Conservation (phyloP, 345 rosid species). For the Euclidium syriacum region DNA sequence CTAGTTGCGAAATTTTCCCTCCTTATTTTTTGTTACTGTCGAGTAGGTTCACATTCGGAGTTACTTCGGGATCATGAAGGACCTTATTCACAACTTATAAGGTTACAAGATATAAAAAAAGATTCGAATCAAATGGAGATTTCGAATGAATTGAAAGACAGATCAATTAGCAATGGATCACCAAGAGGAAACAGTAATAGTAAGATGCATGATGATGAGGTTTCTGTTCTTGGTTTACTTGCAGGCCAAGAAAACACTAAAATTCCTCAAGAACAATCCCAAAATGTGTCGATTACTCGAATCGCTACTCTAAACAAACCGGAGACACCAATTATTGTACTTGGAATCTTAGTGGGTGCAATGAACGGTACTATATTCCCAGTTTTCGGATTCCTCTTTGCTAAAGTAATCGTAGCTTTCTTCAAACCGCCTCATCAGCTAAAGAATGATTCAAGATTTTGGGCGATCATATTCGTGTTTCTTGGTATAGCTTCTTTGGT, state of each 20-base stretch:
- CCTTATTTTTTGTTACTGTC: too few species aligned
- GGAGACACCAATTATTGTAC: slow-evolving; percentile 50
- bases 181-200: slow-evolving; percentile 23
- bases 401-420: slow-evolving; percentile 53
- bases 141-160: slow-evolving; percentile 15
- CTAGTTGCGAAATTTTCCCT: too few species aligned
- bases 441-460: slow-evolving; percentile 44
- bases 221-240: slow-evolving; percentile 20
- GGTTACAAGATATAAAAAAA: slow-evolving; percentile 53
- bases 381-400: slow-evolving; percentile 46
- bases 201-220: too few species aligned
- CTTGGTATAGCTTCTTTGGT: slow-evolving; percentile 49
- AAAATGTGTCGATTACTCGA: slow-evolving; percentile 37
- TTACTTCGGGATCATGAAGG: slow-evolving; percentile 57
- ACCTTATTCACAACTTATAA: slow-evolving; percentile 68
- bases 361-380: slow-evolving; percentile 54
- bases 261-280: slow-evolving; percentile 1
- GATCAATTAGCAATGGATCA: slow-evolving; percentile 21
- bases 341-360: slow-evolving; percentile 51
- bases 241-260: background rate
- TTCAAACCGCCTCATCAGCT: slow-evolving; percentile 47
- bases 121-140: slow-evolving; percentile 6
- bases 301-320: slow-evolving; percentile 65
- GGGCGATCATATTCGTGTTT: slow-evolving; percentile 56
- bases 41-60: slow-evolving; percentile 57